These are phyloP conservation scores for Apiospora rasikravindrae DNA, from an alignment of 2,329 filamentous ascomycete genomes.

Conservation along the genomic window DNA sequence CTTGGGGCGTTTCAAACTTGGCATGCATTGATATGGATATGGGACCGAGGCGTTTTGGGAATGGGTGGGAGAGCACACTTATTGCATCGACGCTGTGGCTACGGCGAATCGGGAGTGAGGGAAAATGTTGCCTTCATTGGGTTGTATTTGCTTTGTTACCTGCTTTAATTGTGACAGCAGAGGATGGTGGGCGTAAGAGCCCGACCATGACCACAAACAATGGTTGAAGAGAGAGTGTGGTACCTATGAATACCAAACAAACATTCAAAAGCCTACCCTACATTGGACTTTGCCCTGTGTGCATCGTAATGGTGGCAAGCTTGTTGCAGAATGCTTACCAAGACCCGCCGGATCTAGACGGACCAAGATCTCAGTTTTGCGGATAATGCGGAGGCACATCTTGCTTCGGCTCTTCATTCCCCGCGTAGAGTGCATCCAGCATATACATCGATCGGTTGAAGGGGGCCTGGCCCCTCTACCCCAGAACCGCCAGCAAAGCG, in stretches of 20 bases:
- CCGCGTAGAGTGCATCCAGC: not conserved
- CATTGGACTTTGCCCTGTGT: not conserved
- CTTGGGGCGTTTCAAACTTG: not conserved
- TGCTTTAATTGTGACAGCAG: not conserved
- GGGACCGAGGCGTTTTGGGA: not conserved
- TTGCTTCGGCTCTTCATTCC: not conserved
- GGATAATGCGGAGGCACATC: not conserved
- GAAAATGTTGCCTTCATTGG: not conserved
- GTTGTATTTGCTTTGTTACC: not conserved
- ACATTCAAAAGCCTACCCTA: not conserved
- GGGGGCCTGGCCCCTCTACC: not conserved
- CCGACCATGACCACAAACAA: not conserved
- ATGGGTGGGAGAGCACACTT: not conserved
- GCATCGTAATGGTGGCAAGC: not conserved
- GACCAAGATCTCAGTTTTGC: not conserved
- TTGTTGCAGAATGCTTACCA: not conserved
- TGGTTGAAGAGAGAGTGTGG: not conserved
- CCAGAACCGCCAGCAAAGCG: not conserved
- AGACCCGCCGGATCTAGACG: slow-evolving; percentile 1
- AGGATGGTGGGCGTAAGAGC: not conserved
- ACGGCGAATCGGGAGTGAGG: not conserved
- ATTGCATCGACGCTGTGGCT: slow-evolving; percentile 4
- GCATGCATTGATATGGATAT: not conserved
- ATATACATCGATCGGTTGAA: not conserved
- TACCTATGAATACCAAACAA: slow-evolving; percentile 12